Evolutionary conservation across 108 stramenopile genomes (phyloP).

Genomic region (Stephanodiscus triporus): DNA sequence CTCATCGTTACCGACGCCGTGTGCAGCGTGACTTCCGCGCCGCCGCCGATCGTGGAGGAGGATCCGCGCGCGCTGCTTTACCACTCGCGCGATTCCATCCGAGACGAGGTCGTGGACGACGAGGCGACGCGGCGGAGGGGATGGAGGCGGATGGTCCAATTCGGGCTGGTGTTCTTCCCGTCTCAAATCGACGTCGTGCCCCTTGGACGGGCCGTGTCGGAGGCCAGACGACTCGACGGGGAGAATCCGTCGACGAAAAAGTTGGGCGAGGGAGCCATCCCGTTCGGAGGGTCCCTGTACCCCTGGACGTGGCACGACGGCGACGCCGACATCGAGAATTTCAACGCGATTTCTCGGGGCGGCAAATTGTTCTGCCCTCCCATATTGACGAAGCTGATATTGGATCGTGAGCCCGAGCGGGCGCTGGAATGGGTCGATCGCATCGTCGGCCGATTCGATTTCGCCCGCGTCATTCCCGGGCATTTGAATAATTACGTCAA

Average conservation of each 20-base stretch:
- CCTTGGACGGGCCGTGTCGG: conserved; percentile 52
- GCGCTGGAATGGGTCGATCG: conserved; percentile 84
- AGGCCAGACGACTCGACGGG: conserved; percentile 53
- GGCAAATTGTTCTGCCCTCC: conserved; percentile 88
- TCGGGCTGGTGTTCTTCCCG: conserved; percentile 92
- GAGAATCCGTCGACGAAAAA: conserved; percentile 34
- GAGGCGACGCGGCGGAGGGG: conserved; percentile 67
- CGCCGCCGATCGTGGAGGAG: conserved; percentile 78
- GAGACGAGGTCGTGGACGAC: conserved; percentile 70
- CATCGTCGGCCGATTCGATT: conserved; percentile 71
- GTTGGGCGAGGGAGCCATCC: conserved; percentile 78
- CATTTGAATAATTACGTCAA: conserved; percentile 87
- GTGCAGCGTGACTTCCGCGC: conserved; percentile 70
- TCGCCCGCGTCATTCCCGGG: conserved; percentile 82
- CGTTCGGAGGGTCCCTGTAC: conserved; percentile 56
- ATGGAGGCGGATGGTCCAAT: conserved; percentile 90
- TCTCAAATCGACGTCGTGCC: conserved; percentile 80
- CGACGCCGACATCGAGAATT: conserved; percentile 59
- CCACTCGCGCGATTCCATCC: conserved; percentile 83
- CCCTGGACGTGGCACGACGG: conserved; percentile 85
- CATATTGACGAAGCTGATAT: conserved; percentile 89
- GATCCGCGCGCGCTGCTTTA: conserved; percentile 85
- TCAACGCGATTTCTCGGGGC: conserved; percentile 61
- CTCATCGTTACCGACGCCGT: conserved; percentile 89
- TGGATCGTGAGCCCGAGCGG: conserved; percentile 77